These are phyloP conservation scores for Juncus inflexus DNA, from an alignment of 176 grass and related monocot species.

Conservation along the genomic window DNA sequence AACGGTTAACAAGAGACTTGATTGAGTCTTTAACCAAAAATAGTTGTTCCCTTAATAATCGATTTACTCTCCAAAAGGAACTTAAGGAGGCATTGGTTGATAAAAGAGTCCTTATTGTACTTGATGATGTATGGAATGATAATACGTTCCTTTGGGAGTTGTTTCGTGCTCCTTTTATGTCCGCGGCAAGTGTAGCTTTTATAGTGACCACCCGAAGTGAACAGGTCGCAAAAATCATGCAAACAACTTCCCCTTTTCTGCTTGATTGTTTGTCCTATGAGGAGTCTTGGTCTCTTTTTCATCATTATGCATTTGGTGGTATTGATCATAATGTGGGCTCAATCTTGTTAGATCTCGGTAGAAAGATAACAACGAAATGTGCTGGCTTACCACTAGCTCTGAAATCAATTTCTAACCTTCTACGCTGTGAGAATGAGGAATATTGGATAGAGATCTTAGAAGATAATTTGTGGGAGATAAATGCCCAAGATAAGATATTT, in stretches of 20 bases:
- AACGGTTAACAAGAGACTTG: neutral
- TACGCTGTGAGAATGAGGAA: neutral
- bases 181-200: no score
- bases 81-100: neutral
- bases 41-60: neutral
- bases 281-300: no score
- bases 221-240: neutral
- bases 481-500: no score
- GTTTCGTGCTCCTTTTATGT: no score
- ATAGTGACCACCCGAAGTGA: no score
- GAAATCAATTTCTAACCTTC: no score
- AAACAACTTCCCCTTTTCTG: neutral
- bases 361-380: no score
- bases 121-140: conserved; percentile 31
- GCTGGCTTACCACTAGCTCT: no score
- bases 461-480: no score
- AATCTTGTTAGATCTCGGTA: neutral
- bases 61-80: neutral
- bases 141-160: neutral
- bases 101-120: conserved; percentile 9
- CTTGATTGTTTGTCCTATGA: neutral
- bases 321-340: no score
- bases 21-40: conserved; percentile 22
- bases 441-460: conserved; percentile 14
- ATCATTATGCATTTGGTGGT: no score